Conservation (phyloP, 2,329 filamentous ascomycete genomes). For the Ceratocystis papillata region DNA sequence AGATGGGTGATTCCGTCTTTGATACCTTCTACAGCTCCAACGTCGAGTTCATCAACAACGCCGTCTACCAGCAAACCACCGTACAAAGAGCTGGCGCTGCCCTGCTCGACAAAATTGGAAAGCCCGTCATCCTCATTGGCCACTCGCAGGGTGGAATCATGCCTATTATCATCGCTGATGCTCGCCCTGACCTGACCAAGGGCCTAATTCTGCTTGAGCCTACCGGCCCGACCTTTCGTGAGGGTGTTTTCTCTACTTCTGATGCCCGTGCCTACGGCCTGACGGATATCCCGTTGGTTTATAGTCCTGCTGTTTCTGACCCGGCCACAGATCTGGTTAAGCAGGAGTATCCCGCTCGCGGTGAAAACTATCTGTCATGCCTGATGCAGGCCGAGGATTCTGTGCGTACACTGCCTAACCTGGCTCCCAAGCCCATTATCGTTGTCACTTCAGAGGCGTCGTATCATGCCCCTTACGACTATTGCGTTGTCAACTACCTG, state of each 20-base stretch:
- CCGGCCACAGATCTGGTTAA: constrained; percentile 31
- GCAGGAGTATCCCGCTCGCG: constrained; percentile 27
- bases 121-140: constrained; percentile 32
- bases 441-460: constrained; percentile 36
- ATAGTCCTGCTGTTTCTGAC: constrained; percentile 35
- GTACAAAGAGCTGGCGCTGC: constrained; percentile 34
- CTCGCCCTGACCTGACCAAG: constrained; percentile 34
- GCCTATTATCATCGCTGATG: constrained; percentile 36
- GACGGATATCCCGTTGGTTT: constrained; percentile 40
- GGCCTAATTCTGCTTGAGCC: constrained; percentile 39
- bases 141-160: constrained; percentile 40
- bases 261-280: constrained; percentile 37
- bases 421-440: constrained; percentile 32
- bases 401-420: constrained; percentile 32
- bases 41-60: constrained; percentile 32
- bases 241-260: constrained; percentile 33
- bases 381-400: constrained; percentile 31
- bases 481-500: constrained; percentile 35
- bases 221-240: constrained; percentile 38
- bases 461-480: constrained; percentile 39
- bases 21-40: constrained; percentile 36
- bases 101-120: constrained; percentile 36
- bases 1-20: constrained; percentile 34
- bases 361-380: constrained; percentile 28
- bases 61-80: constrained; percentile 31